Evolutionary conservation across 805 yeast species (phyloP).

Genomic region (Suhomyces tanzawaensis): DNA sequence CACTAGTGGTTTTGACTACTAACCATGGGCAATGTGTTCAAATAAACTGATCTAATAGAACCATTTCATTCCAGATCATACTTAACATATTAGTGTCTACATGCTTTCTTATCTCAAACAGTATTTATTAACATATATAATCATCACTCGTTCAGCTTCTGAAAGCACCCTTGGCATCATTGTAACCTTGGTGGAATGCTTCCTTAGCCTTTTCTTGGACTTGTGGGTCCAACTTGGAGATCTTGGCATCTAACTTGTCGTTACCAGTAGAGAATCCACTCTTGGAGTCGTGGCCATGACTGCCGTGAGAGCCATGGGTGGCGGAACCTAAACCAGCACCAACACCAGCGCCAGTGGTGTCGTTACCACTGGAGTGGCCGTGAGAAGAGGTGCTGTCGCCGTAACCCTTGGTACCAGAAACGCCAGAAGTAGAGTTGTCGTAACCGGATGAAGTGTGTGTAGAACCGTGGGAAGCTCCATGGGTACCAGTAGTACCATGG

Average conservation of each 20-base stretch:
- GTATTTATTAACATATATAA: too few relatives aligned
- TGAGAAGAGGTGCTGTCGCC: neutral
- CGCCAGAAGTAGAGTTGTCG: neutral
- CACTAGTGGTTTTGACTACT: too few relatives aligned
- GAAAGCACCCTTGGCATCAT: constrained; percentile 32
- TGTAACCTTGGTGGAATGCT: constrained; percentile 39
- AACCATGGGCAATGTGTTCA: too few relatives aligned
- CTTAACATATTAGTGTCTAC: neutral
- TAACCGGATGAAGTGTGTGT: neutral
- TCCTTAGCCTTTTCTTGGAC: constrained; percentile 40
- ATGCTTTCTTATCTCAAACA: too few relatives aligned
- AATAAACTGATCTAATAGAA: too few relatives aligned
- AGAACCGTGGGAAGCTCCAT: neutral
- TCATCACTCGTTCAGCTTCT: constrained; percentile 12
- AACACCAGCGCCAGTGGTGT: neutral
- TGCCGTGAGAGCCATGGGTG: constrained; percentile 10
- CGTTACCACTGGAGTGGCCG: neutral
- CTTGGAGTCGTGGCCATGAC: constrained; percentile 6
- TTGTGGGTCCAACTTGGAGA: constrained; percentile 30
- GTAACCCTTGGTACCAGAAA: neutral
- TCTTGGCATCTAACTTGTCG: constrained; percentile 33
- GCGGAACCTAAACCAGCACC: neutral
- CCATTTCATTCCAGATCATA: too few relatives aligned
- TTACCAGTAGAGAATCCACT: constrained; percentile 36
- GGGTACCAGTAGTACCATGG: neutral